Conservation (phyloP, 2,329 filamentous ascomycete genomes). For the Aspergillus unguis region DNA sequence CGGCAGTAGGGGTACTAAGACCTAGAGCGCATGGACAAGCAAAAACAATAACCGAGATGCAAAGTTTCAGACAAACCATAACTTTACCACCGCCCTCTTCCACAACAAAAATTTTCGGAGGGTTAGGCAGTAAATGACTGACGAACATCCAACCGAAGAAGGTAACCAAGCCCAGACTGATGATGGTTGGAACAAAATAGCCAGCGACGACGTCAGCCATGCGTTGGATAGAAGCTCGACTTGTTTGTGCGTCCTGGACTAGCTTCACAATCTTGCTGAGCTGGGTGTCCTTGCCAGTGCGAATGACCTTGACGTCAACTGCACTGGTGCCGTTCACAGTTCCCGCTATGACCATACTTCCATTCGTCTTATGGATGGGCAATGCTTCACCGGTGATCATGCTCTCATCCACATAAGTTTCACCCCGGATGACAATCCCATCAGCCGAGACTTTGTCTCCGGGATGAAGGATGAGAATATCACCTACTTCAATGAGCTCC, state of each 20-base stretch:
- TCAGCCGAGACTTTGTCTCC: slow-evolving; percentile 97
- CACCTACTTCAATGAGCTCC: slow-evolving; percentile 88
- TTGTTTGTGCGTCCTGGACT: slow-evolving; percentile 97
- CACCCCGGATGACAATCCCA: slow-evolving; percentile 78
- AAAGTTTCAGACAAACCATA: slow-evolving; percentile 96
- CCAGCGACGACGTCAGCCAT: slow-evolving; percentile 88
- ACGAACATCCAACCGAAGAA: slow-evolving; percentile 94
- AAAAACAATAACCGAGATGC: slow-evolving; percentile 97
- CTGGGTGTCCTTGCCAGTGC: slow-evolving; percentile 91
- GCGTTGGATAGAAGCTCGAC: slow-evolving; percentile 87
- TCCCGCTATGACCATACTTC: slow-evolving; percentile 77
- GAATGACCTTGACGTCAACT: slow-evolving; percentile 85
- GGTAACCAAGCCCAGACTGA: slow-evolving; percentile 76
- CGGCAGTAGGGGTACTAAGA: slow-evolving; percentile 89
- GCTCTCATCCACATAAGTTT: slow-evolving; percentile 93
- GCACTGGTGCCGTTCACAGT: slow-evolving; percentile 94
- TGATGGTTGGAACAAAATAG: slow-evolving; percentile 88
- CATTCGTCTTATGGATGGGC: slow-evolving; percentile 85
- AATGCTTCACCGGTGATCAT: slow-evolving; percentile 99
- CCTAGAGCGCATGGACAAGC: slow-evolving; percentile 97
- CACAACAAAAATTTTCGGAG: slow-evolving; percentile 82
- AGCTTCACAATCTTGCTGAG: slow-evolving; percentile 96
- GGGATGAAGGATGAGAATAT: slow-evolving; percentile 87
- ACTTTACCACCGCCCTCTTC: slow-evolving; percentile 81
- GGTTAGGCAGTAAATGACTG: slow-evolving; percentile 76